A percentile compares a stretch with the other conserved stretches of the same genome.
Evolutionary conservation across 1,284 basidiomycete genomes (phyloP).

Genomic region (Sporisorium exsertum): DNA sequence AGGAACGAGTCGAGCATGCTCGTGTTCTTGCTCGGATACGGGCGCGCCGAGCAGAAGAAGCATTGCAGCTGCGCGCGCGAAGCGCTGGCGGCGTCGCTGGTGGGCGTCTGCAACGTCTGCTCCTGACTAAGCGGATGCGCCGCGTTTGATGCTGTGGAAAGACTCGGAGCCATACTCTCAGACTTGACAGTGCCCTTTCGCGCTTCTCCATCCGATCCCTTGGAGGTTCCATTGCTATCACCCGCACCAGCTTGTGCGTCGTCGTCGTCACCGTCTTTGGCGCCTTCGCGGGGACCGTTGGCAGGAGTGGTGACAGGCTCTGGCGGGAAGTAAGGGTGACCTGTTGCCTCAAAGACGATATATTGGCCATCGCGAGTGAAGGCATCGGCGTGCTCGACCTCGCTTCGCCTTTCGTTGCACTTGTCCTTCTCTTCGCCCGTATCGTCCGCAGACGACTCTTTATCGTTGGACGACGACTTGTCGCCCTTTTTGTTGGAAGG

Average conservation of each 20-base stretch:
- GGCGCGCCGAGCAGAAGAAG: constrained; percentile 62
- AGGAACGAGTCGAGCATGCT: constrained; percentile 65
- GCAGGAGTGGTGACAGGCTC: constrained; percentile 16
- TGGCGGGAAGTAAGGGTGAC: constrained; percentile 59
- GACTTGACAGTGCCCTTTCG: constrained; percentile 31
- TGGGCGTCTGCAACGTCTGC: constrained; percentile 44
- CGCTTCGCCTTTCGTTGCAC: constrained; percentile 31
- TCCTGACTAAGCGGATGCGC: constrained; percentile 43
- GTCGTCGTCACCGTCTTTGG: constrained; percentile 18
- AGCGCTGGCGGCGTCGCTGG: constrained; percentile 32
- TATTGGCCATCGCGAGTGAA: constrained; percentile 52
- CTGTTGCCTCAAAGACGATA: constrained; percentile 62
- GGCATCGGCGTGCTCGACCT: constrained; percentile 39
- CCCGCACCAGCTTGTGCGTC: constrained; percentile 8
- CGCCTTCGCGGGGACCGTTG: constrained; percentile 13
- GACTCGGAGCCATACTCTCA: constrained; percentile 29
- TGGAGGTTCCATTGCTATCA: constrained; percentile 1
- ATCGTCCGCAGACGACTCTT: constrained; percentile 38
- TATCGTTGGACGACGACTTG: constrained; percentile 26
- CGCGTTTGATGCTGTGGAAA: constrained; percentile 23
- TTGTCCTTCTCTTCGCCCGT: constrained; percentile 41
- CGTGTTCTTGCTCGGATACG: constrained; percentile 62
- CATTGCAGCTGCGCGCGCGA: constrained; percentile 46
- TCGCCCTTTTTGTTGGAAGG: constrained; percentile 33
- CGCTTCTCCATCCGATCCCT: constrained; percentile 14